These are phyloP conservation scores for Zygosaccharomyces pseudobailii DNA, from an alignment of 1,139 yeast genomes.

Conservation along the genomic window DNA sequence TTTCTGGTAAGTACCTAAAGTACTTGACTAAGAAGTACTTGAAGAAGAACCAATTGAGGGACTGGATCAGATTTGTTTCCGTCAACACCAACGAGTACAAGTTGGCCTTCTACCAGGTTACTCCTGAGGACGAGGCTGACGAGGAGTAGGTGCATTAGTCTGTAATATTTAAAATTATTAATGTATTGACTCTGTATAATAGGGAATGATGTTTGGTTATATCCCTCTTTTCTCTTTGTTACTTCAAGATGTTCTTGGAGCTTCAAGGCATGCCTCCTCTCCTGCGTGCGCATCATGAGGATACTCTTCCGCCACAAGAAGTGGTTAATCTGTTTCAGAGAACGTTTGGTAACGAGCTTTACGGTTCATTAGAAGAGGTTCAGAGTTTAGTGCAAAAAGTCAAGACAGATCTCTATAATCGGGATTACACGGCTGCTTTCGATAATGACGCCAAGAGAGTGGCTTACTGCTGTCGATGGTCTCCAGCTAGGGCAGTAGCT, in stretches of 20 bases:
- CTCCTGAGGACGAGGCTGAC: slow-evolving; percentile 94
- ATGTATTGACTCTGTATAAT: slow-evolving; percentile 9
- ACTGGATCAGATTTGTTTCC: slow-evolving; percentile 99
- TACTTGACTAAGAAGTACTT: slow-evolving; percentile 99
- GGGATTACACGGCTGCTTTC: slow-evolving; percentile 70
- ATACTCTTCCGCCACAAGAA: slow-evolving; percentile 37
- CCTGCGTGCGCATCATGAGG: slow-evolving; percentile 23
- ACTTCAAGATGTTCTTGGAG: too few species aligned
- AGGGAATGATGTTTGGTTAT: slow-evolving; percentile 3
- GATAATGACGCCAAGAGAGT: slow-evolving; percentile 56
- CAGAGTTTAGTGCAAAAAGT: slow-evolving; percentile 56
- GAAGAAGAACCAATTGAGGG: slow-evolving; percentile 99
- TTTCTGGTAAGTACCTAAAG: slow-evolving; percentile 99
- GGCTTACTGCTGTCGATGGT: slow-evolving; percentile 83
- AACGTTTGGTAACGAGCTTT: slow-evolving; percentile 44
- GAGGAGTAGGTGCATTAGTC: slow-evolving; percentile 31
- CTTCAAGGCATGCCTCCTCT: not conserved
- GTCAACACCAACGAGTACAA: slow-evolving; percentile 94
- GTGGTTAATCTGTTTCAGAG: slow-evolving; percentile 47
- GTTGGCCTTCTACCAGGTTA: slow-evolving; percentile 99
- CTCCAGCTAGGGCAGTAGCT: slow-evolving; percentile 74
- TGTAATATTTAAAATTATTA: not conserved
- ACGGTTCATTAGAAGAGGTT: slow-evolving; percentile 36
- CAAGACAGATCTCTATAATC: slow-evolving; percentile 60
- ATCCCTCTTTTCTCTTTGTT: not conserved